Evolutionary conservation across 352 stramenopile genomes (phyloP).

Genomic region (Salisapilia sapeloensis): DNA sequence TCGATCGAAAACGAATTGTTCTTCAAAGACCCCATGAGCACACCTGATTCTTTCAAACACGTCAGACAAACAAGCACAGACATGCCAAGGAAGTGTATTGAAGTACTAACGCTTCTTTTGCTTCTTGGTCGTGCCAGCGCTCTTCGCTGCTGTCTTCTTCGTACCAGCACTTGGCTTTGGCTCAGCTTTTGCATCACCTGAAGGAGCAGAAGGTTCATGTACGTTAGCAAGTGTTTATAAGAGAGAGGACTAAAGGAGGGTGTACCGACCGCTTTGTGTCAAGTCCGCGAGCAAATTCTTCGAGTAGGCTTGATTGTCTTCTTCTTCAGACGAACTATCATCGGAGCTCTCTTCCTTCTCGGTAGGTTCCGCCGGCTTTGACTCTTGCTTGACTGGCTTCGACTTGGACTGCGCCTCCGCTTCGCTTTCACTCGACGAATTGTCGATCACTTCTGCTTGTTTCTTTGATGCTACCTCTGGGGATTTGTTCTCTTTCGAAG

Average conservation of each 20-base stretch:
- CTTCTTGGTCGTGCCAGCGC: too few species aligned
- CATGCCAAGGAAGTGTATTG: too few species aligned
- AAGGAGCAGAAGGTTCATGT: conserved; percentile 11
- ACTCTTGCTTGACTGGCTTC: too few species aligned
- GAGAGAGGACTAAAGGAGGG: not conserved
- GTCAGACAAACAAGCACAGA: conserved; percentile 6
- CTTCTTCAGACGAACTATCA: conserved; percentile 33
- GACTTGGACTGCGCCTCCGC: too few species aligned
- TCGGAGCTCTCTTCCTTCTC: too few species aligned
- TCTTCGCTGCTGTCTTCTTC: too few species aligned
- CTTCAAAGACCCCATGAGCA: conserved; percentile 34
- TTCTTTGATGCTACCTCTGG: not conserved
- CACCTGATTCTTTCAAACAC: conserved; percentile 1
- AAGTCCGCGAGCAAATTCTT: conserved; percentile 58
- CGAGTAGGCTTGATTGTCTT: conserved; percentile 44
- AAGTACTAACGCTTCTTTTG: too few species aligned
- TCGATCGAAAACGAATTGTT: conserved; percentile 64
- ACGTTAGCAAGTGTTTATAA: conserved; percentile 4
- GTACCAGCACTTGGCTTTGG: too few species aligned
- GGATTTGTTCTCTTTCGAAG: not conserved
- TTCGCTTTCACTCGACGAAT: not conserved
- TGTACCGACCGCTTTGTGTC: conserved; percentile 36
- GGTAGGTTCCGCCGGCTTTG: too few species aligned
- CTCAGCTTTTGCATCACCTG: conserved; percentile 30
- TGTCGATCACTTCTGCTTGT: not conserved